phyloP scores from a whole-genome alignment of 2,329 filamentous ascomycete genomes.

The Botryotinia narcissicola region DNA sequence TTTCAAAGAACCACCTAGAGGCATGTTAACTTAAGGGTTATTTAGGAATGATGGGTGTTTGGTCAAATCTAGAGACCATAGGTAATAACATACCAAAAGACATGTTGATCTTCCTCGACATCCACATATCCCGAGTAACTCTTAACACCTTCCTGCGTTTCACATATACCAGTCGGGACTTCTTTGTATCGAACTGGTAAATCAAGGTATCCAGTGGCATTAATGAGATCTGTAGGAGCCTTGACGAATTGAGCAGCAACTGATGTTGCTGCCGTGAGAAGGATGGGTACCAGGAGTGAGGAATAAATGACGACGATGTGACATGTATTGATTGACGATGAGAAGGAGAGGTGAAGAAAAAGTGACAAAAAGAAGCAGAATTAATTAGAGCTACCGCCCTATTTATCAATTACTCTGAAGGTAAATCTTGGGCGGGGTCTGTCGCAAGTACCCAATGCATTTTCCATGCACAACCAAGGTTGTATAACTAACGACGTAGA shows the following conservation, averaged over 20 bases:
- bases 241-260: constrained; percentile 40
- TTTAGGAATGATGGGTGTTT: neutral
- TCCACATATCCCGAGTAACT: constrained; percentile 46
- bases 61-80: neutral
- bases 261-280: neutral
- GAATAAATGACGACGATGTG: constrained; percentile 3
- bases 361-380: neutral
- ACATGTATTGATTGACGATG: neutral
- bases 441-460: neutral
- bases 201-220: constrained; percentile 40
- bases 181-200: constrained; percentile 49
- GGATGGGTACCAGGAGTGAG: neutral
- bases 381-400: neutral
- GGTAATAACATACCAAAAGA: constrained; percentile 38
- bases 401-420: neutral
- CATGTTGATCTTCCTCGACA: constrained; percentile 42
- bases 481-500: neutral
- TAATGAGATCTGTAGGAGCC: constrained; percentile 41
- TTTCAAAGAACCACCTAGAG: constrained; percentile 45
- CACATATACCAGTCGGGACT: constrained; percentile 47
- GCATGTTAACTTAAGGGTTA: neutral
- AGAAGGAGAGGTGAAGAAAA: neutral
- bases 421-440: neutral
- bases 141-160: constrained; percentile 44
- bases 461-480: neutral